These are phyloP conservation scores for Ramularia endophylla DNA, from an alignment of 2,329 filamentous ascomycete species.

Conservation along the genomic window DNA sequence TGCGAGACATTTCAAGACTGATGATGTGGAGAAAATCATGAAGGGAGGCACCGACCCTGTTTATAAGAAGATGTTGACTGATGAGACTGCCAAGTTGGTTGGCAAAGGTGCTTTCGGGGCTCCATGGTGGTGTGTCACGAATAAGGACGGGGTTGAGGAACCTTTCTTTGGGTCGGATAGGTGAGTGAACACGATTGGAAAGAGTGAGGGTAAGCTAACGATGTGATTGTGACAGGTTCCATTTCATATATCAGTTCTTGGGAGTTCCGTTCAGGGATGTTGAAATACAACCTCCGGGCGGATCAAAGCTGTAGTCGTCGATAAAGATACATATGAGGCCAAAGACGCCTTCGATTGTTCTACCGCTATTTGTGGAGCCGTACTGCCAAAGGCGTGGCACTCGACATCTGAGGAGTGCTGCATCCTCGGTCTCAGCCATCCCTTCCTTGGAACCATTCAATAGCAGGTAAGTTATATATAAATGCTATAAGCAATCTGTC, in stretches of 20 bases:
- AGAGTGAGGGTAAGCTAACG: not conserved
- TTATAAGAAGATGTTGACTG: constrained; percentile 19
- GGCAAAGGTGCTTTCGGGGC: constrained; percentile 66
- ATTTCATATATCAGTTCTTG: constrained; percentile 63
- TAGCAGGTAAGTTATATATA: no score
- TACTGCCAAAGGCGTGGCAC: no score
- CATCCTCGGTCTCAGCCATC: no score
- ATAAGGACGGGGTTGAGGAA: constrained; percentile 53
- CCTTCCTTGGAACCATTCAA: no score
- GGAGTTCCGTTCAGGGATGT: constrained; percentile 31
- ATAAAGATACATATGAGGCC: no score
- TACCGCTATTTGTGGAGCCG: no score
- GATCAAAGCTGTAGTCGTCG: no score
- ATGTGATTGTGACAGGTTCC: constrained; percentile 38
- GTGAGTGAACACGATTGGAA: constrained; percentile 2
- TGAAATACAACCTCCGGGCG: constrained; percentile 10
- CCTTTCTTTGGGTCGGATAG: constrained; percentile 72
- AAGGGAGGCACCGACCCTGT: constrained; percentile 29
- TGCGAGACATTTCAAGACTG: constrained; percentile 42
- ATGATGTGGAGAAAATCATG: constrained; percentile 42
- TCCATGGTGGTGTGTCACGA: constrained; percentile 67
- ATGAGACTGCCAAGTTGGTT: constrained; percentile 19
- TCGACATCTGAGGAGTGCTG: no score
- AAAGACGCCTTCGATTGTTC: no score
- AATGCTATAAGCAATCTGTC: no score